Percentiles rank a stretch among this genome's conserved stretches.
These are phyloP conservation scores for Claviceps capensis DNA, from an alignment of 2,329 filamentous ascomycete genomes.

Conservation along the genomic window DNA sequence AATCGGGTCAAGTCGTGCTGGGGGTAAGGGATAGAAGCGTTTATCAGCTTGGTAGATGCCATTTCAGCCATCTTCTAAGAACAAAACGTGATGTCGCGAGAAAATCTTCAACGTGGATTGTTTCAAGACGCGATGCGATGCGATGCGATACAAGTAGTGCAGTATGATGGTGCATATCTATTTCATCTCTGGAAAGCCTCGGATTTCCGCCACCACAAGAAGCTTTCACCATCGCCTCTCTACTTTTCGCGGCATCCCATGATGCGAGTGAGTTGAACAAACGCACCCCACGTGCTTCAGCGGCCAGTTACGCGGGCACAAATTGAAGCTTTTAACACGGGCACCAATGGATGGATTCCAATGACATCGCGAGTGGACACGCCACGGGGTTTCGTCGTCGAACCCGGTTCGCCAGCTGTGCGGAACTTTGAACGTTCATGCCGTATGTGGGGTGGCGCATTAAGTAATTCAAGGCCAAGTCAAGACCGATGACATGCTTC, in stretches of 20 bases:
- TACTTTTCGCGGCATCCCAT: background rate
- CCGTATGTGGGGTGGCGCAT: background rate
- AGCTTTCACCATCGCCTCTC: background rate
- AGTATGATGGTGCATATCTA: background rate
- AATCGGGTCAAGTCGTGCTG: conserved; percentile 31
- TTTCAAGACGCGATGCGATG: background rate
- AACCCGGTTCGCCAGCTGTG: conserved; percentile 15
- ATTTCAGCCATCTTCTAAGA: conserved; percentile 5
- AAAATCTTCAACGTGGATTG: background rate
- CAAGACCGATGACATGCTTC: background rate
- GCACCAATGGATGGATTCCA: conserved; percentile 6
- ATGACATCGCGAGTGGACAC: conserved; percentile 9
- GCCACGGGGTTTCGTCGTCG: conserved; percentile 18
- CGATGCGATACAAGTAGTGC: background rate
- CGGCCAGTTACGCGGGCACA: conserved; percentile 1
- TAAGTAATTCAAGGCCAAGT: background rate
- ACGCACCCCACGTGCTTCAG: conserved; percentile 12
- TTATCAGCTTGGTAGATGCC: conserved; percentile 4
- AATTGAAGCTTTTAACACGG: conserved; percentile 2
- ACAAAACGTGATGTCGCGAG: background rate
- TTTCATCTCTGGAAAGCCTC: background rate
- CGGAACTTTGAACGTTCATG: conserved; percentile 1
- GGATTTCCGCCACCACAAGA: background rate
- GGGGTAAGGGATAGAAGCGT: conserved; percentile 8
- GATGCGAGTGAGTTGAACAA: background rate